Conservation (phyloP, 2,329 filamentous ascomycete genomes). For the Amesomyces nigricolor region DNA sequence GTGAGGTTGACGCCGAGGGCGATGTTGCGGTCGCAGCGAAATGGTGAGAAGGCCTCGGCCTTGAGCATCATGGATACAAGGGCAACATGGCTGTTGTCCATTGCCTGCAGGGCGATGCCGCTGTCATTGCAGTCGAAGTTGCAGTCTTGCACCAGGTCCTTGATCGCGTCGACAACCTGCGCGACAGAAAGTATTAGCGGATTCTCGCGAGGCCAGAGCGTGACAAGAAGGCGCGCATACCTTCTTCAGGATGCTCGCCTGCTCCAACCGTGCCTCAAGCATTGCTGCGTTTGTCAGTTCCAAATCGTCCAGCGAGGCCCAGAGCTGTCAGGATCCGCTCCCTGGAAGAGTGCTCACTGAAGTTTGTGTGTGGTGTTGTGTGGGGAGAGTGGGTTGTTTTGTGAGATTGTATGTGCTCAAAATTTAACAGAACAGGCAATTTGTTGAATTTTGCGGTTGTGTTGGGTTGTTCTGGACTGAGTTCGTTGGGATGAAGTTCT, state of each 20-base stretch:
- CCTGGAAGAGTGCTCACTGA: conserved; percentile 9
- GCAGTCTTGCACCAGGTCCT: conserved; percentile 98
- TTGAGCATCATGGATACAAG: conserved; percentile 99
- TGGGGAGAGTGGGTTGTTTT: background rate
- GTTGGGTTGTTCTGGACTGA: background rate
- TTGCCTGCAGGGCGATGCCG: conserved; percentile 94
- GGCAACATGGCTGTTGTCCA: conserved; percentile 99
- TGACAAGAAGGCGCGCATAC: conserved; percentile 42
- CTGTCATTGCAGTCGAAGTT: conserved; percentile 99
- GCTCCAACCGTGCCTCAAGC: conserved; percentile 93
- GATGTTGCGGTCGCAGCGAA: conserved; percentile 98
- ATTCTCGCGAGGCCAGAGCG: background rate
- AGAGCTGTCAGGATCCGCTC: background rate
- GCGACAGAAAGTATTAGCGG: conserved; percentile 20
- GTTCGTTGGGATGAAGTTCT: conserved; percentile 12
- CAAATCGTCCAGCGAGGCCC: background rate
- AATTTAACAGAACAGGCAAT: background rate
- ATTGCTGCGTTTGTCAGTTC: conserved; percentile 22
- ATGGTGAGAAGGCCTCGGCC: conserved; percentile 88
- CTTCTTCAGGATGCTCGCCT: conserved; percentile 93
- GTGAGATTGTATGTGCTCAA: background rate
- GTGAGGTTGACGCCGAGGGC: conserved; percentile 95
- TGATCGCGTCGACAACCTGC: conserved; percentile 96
- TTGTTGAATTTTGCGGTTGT: background rate
- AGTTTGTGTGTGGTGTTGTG: background rate